Percentiles rank a stretch among this genome's conserved stretches.
phyloP scores from a whole-genome alignment of 345 rosid genomes.

The Aegle marmelos region DNA sequence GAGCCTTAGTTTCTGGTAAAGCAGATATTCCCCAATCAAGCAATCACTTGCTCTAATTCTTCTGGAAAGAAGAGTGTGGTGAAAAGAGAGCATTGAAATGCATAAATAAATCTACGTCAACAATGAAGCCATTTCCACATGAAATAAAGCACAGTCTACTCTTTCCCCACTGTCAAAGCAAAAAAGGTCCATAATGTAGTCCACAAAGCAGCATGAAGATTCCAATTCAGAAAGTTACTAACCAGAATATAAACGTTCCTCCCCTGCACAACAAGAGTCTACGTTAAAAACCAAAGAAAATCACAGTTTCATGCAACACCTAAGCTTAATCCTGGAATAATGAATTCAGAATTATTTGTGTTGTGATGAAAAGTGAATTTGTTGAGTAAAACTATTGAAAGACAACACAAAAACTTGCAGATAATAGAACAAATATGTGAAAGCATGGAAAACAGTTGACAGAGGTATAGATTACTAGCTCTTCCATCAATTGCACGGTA shows the following conservation, averaged over 20 bases:
- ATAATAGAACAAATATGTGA: background rate
- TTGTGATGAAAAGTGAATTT: background rate
- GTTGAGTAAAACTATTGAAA: background rate
- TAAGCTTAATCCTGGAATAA: background rate
- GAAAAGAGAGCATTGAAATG: background rate
- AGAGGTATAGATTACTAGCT: background rate
- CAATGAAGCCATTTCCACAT: background rate
- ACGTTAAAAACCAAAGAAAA: constrained; percentile 11
- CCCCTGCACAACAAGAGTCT: constrained; percentile 66
- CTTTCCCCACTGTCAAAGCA: constrained; percentile 1
- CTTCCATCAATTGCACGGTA: background rate
- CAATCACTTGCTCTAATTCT: background rate
- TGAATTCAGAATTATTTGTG: background rate
- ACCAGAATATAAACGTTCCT: constrained; percentile 96
- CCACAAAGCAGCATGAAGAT: constrained; percentile 20
- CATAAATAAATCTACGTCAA: background rate
- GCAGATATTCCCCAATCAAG: background rate
- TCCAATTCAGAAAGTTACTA: constrained; percentile 38
- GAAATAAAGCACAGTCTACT: background rate
- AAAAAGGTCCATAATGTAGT: background rate
- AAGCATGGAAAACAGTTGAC: background rate
- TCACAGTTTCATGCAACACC: background rate
- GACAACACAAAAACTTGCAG: background rate
- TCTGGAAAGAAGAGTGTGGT: background rate
- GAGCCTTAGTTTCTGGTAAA: background rate